A percentile compares a stretch with the other conserved stretches of the same genome.
Evolutionary conservation across 2,329 filamentous ascomycete species (phyloP).

Genomic region (Hypoxylon sp.): DNA sequence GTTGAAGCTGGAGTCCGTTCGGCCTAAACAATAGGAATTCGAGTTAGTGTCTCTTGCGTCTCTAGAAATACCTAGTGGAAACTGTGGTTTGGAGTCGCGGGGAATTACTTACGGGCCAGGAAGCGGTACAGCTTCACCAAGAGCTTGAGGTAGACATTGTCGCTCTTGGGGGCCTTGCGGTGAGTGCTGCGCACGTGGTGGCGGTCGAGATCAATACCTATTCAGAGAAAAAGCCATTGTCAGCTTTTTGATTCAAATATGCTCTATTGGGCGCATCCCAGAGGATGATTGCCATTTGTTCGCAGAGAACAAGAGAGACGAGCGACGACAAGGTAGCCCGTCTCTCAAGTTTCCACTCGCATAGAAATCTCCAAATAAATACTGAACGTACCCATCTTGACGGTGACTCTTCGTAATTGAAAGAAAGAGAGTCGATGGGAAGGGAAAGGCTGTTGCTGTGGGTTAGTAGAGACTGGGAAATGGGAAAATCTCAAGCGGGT

Average conservation of each 20-base stretch:
- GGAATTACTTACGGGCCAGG: conserved; percentile 81
- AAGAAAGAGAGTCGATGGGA: conserved; percentile 58
- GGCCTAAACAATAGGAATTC: conserved; percentile 70
- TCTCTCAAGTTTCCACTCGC: conserved; percentile 54
- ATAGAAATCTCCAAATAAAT: conserved; percentile 59
- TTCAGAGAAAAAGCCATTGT: conserved; percentile 66
- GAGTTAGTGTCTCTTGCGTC: conserved; percentile 1
- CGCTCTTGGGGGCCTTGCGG: conserved; percentile 96
- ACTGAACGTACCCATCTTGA: conserved; percentile 74
- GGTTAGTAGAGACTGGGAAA: conserved; percentile 50
- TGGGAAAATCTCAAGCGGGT: conserved; percentile 43
- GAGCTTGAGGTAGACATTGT: conserved; percentile 97
- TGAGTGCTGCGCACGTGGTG: conserved; percentile 81
- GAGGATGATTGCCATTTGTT: conserved; percentile 39
- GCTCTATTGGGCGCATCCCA: conserved; percentile 64
- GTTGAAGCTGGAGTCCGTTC: conserved; percentile 98
- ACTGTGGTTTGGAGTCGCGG: neutral
- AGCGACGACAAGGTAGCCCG: conserved; percentile 12
- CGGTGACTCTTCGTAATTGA: conserved; percentile 59
- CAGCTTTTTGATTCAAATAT: conserved; percentile 76
- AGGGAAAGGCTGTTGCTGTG: conserved; percentile 58
- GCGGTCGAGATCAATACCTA: conserved; percentile 80
- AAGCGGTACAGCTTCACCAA: conserved; percentile 99
- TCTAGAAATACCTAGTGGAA: neutral
- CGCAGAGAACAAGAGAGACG: conserved; percentile 44